These are phyloP conservation scores for Fraxinus xanthoxyloides DNA, from an alignment of 305 asterid genomes.

Conservation along the genomic window DNA sequence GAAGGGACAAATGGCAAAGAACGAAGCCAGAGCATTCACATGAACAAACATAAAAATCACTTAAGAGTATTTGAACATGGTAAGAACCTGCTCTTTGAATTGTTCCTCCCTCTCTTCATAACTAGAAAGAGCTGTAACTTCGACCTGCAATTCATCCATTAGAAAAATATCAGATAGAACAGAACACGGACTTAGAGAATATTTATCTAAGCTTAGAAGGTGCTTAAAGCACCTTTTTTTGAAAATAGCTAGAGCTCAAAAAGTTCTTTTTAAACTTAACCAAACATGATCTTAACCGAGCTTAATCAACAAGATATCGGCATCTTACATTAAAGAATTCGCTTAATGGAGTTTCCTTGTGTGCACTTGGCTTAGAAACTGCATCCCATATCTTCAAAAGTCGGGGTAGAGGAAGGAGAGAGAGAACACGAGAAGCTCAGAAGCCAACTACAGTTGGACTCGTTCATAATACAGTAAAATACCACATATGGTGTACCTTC, in stretches of 20 bases:
- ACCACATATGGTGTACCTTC: slow-evolving; percentile 48
- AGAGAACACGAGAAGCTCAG: slow-evolving; percentile 8
- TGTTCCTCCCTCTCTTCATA: slow-evolving; percentile 90
- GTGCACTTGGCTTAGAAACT: slow-evolving; percentile 92
- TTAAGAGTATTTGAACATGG: slow-evolving; percentile 21
- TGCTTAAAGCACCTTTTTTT: neutral
- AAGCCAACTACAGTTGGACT: slow-evolving; percentile 3
- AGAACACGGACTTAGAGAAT: neutral
- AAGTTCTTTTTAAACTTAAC: neutral
- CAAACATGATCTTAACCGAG: slow-evolving; percentile 2
- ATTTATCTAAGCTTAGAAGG: neutral
- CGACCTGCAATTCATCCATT: slow-evolving; percentile 51
- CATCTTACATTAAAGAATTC: slow-evolving; percentile 89
- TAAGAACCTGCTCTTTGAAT: slow-evolving; percentile 76
- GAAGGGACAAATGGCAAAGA: slow-evolving; percentile 2
- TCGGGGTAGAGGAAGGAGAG: slow-evolving; percentile 15
- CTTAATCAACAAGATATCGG: slow-evolving; percentile 18
- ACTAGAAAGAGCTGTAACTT: slow-evolving; percentile 85
- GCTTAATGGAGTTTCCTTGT: slow-evolving; percentile 79
- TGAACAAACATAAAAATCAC: slow-evolving; percentile 12
- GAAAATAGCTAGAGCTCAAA: neutral
- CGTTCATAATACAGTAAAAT: slow-evolving; percentile 6
- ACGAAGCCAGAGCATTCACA: slow-evolving; percentile 7
- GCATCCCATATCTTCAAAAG: slow-evolving; percentile 86
- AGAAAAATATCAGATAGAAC: neutral